Conservation (phyloP, 2,329 filamentous ascomycete species). For the Colletotrichum gigasporum region DNA sequence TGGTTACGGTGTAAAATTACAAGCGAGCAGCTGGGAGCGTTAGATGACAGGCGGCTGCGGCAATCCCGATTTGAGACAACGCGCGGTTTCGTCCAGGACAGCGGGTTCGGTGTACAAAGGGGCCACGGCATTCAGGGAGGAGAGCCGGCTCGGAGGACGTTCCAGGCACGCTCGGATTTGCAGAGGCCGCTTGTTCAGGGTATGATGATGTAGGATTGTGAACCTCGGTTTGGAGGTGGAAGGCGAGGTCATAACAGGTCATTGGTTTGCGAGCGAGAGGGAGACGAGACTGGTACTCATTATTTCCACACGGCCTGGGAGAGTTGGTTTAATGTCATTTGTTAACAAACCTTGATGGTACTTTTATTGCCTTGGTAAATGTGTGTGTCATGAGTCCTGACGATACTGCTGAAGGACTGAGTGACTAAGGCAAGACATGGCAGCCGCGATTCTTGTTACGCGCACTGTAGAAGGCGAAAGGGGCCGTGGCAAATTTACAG, state of each 20-base stretch:
- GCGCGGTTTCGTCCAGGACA: constrained; percentile 7
- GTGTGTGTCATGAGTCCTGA: not conserved
- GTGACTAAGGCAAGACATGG: too few species aligned
- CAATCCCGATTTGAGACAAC: constrained; percentile 7
- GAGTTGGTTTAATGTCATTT: constrained; percentile 25
- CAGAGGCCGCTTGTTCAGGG: constrained; percentile 17
- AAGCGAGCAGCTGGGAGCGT: constrained; percentile 16
- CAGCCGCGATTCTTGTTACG: too few species aligned
- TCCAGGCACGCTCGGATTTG: constrained; percentile 1
- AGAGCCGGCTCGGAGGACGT: constrained; percentile 6
- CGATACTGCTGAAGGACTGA: not conserved
- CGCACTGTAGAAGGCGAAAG: not conserved
- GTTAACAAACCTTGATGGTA: not conserved
- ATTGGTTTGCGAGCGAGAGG: constrained; percentile 9
- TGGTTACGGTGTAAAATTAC: constrained; percentile 33
- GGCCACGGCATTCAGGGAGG: constrained; percentile 2
- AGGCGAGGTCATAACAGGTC: constrained; percentile 10
- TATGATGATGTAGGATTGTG: constrained; percentile 27
- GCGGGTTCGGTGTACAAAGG: constrained; percentile 27
- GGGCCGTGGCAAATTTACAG: fast-evolving
- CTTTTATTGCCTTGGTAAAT: too few species aligned
- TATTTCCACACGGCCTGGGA: constrained; percentile 25
- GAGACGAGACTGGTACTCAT: constrained; percentile 23
- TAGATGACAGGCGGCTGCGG: constrained; percentile 9
- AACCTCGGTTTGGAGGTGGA: constrained; percentile 8